These are phyloP conservation scores for Lentinus brumalis DNA, from an alignment of 768 basidiomycete species.

Conservation along the genomic window DNA sequence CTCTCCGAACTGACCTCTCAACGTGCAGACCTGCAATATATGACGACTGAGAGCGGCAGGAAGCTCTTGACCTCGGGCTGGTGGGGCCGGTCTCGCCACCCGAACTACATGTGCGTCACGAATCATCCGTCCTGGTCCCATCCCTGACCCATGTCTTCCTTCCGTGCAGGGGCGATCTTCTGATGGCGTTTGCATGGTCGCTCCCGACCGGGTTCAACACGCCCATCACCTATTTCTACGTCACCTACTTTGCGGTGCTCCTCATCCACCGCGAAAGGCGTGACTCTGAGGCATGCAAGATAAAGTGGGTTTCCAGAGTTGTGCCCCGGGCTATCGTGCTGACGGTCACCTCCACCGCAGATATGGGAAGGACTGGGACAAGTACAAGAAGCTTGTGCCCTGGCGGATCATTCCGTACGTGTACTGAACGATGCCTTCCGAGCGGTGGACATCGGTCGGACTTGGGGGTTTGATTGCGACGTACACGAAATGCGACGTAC, in stretches of 20 bases:
- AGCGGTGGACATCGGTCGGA: background rate
- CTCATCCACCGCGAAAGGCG: conserved; percentile 88
- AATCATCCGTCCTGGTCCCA: background rate
- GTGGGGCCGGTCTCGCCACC: conserved; percentile 96
- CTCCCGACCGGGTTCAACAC: conserved; percentile 90
- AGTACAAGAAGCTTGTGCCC: conserved; percentile 84
- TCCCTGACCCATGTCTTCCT: background rate
- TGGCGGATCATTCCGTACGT: conserved; percentile 86
- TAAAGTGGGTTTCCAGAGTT: conserved; percentile 60
- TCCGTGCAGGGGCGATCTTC: conserved; percentile 67
- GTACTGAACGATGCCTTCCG: conserved; percentile 47
- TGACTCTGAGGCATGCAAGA: conserved; percentile 89
- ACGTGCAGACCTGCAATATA: conserved; percentile 66
- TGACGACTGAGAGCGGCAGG: conserved; percentile 82
- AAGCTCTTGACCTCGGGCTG: conserved; percentile 94
- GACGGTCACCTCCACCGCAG: conserved; percentile 37
- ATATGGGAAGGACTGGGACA: conserved; percentile 93
- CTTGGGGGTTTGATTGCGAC: background rate
- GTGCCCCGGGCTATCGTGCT: background rate
- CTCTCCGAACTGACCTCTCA: background rate
- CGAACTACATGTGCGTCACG: conserved; percentile 75
- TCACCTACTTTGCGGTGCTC: conserved; percentile 83
- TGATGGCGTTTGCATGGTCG: conserved; percentile 93
- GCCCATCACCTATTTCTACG: conserved; percentile 96
- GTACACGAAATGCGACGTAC: background rate